Evolutionary conservation across 2,329 filamentous ascomycete species (phyloP).

Genomic region (Xylaria sp.): DNA sequence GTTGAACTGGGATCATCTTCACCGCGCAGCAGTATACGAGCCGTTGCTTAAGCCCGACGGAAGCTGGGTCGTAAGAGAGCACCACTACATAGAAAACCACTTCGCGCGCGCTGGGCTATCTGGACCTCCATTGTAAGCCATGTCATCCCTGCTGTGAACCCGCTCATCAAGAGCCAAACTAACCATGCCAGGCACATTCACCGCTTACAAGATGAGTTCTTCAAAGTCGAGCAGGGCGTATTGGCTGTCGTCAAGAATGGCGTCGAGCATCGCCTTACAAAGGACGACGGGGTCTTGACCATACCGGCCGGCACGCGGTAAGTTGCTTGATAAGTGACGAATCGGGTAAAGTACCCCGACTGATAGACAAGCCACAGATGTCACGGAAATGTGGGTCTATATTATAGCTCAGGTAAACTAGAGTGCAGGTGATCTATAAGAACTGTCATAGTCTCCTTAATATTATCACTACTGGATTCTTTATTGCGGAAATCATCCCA

Average conservation of each 20-base stretch:
- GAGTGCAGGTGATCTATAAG: too few relatives aligned
- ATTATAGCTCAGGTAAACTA: too few relatives aligned
- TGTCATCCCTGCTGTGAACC: not conserved
- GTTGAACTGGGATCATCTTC: too few relatives aligned
- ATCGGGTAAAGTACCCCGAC: too few relatives aligned
- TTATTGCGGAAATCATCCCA: too few relatives aligned
- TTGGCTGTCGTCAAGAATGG: slow-evolving; percentile 20
- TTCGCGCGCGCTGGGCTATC: slow-evolving; percentile 22
- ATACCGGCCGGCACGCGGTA: slow-evolving; percentile 24
- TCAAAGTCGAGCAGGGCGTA: slow-evolving; percentile 29
- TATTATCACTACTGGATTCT: too few relatives aligned
- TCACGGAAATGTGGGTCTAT: too few relatives aligned
- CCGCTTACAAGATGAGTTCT: slow-evolving; percentile 26
- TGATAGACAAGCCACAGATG: too few relatives aligned
- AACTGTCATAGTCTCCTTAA: too few relatives aligned
- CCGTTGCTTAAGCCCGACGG: too few relatives aligned
- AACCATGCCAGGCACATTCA: slow-evolving; percentile 29
- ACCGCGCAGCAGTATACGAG: too few relatives aligned
- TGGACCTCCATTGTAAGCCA: slow-evolving; percentile 28
- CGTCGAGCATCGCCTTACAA: slow-evolving; percentile 12
- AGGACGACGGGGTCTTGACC: slow-evolving; percentile 23
- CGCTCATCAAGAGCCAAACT: not conserved
- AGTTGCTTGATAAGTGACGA: too few relatives aligned
- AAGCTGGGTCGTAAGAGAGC: slow-evolving; percentile 23
- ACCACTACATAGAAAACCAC: slow-evolving; percentile 27